Base-by-base conservation (phyloP, 208 protist genomes). In the Trypanosoma vivax region DNA sequence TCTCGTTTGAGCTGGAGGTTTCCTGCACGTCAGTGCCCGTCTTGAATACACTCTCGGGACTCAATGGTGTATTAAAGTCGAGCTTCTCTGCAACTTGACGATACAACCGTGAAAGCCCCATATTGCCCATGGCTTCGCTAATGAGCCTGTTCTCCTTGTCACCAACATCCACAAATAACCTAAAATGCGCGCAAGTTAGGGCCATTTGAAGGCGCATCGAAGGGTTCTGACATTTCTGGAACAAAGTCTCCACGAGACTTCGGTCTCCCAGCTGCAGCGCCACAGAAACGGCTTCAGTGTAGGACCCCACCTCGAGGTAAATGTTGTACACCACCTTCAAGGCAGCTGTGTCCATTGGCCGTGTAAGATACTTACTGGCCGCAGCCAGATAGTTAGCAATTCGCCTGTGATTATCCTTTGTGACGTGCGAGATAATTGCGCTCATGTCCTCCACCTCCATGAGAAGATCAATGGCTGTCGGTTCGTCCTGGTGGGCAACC, bases 31-130 rank as follows among this genome's bases (percentile, higher is more conserved):
- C 73, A n/a, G 90, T 53, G 41, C 90, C 75, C 19, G 76, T 84
- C 82, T 99, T 99, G 73, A 98, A 98, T 24, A 99, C 90, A 42
- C 99, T 97, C 45, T 99, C 96, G 5, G 97, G 95, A 2, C 80
- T 76, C 83, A 99, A 99, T 13, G 98, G 88, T 11, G 97, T 96
- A 61, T 96, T 73, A 14, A 98, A 80, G 48, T 99, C 98, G 30
- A 99, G 74, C 38, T 96, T 84, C 48, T 88, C 70, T 0, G 92
- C 97, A 16, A 98, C 82, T 47, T 90, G 68, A 21, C 94, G 83
- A 78, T 97, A 99, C 39, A 97, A 60, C 49, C 97, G 79, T 49
- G 79, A 96, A 11, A 99, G 81, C 19, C 95, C 74, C 57, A 90
- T 84, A 72, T 99, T 99, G 51, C 88, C 86, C 18, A 98, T 92